Evolutionary conservation across 768 basidiomycete genomes (phyloP).

Genomic region (Suillus variegatus): DNA sequence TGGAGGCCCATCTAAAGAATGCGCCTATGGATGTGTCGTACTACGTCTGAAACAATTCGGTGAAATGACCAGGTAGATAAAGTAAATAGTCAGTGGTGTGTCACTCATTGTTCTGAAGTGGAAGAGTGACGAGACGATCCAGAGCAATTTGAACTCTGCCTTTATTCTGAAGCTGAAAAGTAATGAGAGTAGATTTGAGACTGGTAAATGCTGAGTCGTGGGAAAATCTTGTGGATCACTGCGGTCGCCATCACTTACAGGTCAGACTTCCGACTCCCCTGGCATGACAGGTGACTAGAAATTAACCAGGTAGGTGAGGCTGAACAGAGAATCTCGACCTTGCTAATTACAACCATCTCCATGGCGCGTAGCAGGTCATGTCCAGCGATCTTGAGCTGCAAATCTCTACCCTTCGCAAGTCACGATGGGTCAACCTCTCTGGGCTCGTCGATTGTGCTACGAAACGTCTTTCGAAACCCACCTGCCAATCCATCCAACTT

Average conservation of each 20-base stretch:
- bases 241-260: no score
- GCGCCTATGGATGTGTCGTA: neutral
- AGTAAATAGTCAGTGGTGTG: neutral
- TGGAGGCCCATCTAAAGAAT: neutral
- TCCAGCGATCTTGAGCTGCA: neutral
- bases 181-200: no score
- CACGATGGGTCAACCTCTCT: neutral
- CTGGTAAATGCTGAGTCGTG: no score
- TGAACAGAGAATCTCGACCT: neutral
- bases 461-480: neutral
- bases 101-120: neutral
- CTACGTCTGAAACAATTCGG: neutral
- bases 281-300: neutral
- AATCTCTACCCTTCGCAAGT: neutral
- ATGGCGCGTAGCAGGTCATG: neutral
- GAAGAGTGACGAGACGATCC: neutral
- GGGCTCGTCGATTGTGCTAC: neutral
- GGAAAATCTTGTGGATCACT: no score
- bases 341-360: neutral
- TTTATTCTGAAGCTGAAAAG: neutral
- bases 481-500: neutral
- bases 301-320: neutral
- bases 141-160: neutral
- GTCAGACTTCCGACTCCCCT: no score
- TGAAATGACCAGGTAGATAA: neutral